Evolutionary conservation across 1,284 basidiomycete genomes (phyloP).

Genomic region (Ceratobasidium sp.): DNA sequence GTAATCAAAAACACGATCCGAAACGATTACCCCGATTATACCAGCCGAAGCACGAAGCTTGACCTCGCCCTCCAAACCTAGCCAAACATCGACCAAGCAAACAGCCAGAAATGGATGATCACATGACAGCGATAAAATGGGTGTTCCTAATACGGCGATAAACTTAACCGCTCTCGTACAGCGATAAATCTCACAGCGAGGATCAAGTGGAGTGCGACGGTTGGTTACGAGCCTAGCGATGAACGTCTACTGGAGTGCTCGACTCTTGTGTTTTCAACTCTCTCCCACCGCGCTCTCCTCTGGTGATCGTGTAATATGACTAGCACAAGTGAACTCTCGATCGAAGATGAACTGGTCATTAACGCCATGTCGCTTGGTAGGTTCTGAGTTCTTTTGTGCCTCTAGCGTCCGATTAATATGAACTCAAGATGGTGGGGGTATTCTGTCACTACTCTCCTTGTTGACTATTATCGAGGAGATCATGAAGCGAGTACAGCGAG

Average conservation of each 20-base stretch:
- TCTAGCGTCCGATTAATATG: not conserved
- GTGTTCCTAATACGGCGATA: not conserved
- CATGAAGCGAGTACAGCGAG: slow-evolving; percentile 24
- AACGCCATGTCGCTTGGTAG: not conserved
- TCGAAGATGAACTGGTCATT: not conserved
- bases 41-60: slow-evolving; percentile 21
- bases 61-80: slow-evolving; percentile 3
- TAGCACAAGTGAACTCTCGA: not conserved
- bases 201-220: slow-evolving; percentile 6
- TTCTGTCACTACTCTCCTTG: slow-evolving; percentile 18
- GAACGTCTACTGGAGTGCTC: too few relatives aligned
- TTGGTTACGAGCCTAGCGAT: slow-evolving; percentile 18
- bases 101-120: slow-evolving; percentile 1
- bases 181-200: not conserved
- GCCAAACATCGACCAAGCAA: not conserved
- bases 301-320: too few relatives aligned
- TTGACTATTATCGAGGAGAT: slow-evolving; percentile 32
- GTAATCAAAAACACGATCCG: slow-evolving; percentile 11
- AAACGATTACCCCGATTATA: slow-evolving; percentile 11
- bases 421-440: slow-evolving; percentile 16
- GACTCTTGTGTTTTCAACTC: too few relatives aligned
- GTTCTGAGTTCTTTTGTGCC: not conserved
- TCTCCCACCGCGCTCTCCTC: too few relatives aligned
- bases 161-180: not conserved
- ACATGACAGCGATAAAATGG: slow-evolving; percentile 6